Base-by-base conservation (phyloP, 140 eudicot genomes). In the Cichorium intybus region DNA sequence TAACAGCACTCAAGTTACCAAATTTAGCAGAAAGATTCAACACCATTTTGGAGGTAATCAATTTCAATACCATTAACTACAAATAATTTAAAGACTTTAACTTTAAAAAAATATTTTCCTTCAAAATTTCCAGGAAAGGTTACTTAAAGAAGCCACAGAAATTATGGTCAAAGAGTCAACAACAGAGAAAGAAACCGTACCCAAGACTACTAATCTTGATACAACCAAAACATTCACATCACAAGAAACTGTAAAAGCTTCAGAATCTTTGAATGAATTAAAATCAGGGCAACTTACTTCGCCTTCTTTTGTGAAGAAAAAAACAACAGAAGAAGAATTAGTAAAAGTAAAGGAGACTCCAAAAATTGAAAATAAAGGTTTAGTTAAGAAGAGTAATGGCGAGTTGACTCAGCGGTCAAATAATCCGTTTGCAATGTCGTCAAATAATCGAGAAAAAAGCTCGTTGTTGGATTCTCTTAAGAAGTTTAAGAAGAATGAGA, bases 11-110 rank as follows among this genome's bases (percentile, higher is more conserved):
- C 43, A 89, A 93, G 82, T 86, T 79, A 41, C 97, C 99, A 52
- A 85, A 80, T 74, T 77, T 93, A 75, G 99, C 95, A 9, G 97
- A 88, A 60, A 79, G 95, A 34, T 93, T 93, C 82, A 88, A 72
- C 77, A 58, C 71, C 72, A 88, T 93, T 60, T 61, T 93, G 68
- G 99, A 88, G 93, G 99, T 88, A 77, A 65, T 68, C 16, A 51
- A 20, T n/a, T n/a, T n/a, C 11, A 43, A 17, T 18, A n/a, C 2
- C 56, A 37, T 22, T 15, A 62, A 34, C 11, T n/a, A n/a, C n/a
- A n/a, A n/a, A n/a, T n/a, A n/a, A n/a, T n/a, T n/a, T n/a, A n/a
- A n/a, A n/a, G n/a, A n/a, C n/a, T n/a, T n/a, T n/a, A n/a, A n/a
- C n/a, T n/a, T n/a, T n/a, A n/a, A n/a, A n/a, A n/a, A n/a, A n/a